A percentile compares a stretch with the other conserved stretches of the same genome.
Conservation (phyloP, 768 basidiomycete genomes). For the Naematelia aurantialba region DNA sequence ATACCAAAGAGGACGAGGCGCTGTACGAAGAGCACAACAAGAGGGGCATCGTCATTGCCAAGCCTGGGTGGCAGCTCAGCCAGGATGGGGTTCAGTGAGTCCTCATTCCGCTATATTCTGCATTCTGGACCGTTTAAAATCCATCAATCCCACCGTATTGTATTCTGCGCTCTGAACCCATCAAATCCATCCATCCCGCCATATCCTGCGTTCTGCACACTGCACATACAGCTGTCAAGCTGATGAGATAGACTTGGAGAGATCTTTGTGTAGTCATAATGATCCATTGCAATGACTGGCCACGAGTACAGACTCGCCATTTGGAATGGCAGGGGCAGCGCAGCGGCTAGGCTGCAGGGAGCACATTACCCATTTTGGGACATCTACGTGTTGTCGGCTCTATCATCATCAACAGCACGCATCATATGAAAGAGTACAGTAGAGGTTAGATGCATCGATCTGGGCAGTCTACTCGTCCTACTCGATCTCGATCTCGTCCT, state of each 20-base stretch:
- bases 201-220: too few species aligned
- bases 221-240: too few species aligned
- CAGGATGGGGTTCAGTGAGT: conserved; percentile 19
- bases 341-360: neutral
- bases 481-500: conserved; percentile 38
- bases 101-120: neutral
- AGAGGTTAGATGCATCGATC: neutral
- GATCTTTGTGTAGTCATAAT: conserved; percentile 11
- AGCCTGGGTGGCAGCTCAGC: conserved; percentile 15
- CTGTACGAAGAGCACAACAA: conserved; percentile 10
- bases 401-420: neutral
- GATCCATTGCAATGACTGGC: neutral
- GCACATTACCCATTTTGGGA: too few species aligned
- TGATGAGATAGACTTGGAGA: conserved; percentile 12
- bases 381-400: neutral
- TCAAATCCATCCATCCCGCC: too few species aligned
- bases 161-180: too few species aligned
- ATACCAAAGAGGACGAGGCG: conserved; percentile 1
- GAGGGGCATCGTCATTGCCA: conserved; percentile 10
- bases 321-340: too few species aligned
- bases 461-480: neutral
- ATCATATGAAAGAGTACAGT: neutral
- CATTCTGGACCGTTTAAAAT: too few species aligned
- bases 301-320: too few species aligned
- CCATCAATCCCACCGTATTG: too few species aligned